Conservation (phyloP, 148 eudicot genomes). For the Chenopodium album region DNA sequence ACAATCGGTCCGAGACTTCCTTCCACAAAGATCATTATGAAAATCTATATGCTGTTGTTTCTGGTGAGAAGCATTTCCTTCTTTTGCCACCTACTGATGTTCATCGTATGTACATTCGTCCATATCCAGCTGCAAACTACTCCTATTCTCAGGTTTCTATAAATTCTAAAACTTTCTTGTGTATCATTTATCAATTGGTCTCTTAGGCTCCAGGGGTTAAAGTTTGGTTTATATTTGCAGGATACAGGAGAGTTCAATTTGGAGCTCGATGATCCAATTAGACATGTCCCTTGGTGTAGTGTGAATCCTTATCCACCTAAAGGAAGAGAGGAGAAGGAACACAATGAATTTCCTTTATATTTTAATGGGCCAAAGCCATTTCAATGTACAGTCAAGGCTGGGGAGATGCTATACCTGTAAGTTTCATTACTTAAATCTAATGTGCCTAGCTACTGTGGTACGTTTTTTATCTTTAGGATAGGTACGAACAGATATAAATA, state of each 20-base stretch:
- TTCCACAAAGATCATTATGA: constrained; percentile 99
- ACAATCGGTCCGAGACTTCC: constrained; percentile 59
- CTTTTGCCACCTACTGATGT: constrained; percentile 96
- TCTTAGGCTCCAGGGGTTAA: neutral
- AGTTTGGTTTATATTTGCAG: constrained; percentile 32
- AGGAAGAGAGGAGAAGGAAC: constrained; percentile 46
- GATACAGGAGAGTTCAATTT: constrained; percentile 59
- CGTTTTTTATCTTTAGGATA: neutral
- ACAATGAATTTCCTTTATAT: constrained; percentile 64
- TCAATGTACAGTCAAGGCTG: constrained; percentile 89
- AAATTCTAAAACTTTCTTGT: neutral
- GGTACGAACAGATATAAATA: neutral
- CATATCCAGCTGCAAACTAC: constrained; percentile 79
- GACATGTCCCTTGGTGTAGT: constrained; percentile 89
- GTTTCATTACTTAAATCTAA: constrained; percentile 28
- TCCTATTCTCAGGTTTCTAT: constrained; percentile 52
- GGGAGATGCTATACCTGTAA: constrained; percentile 92
- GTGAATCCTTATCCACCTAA: constrained; percentile 78
- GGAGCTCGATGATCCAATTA: constrained; percentile 76
- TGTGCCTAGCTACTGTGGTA: neutral
- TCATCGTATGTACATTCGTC: constrained; percentile 76
- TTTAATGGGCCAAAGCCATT: constrained; percentile 93
- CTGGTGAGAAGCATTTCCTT: constrained; percentile 86
- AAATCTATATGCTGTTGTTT: constrained; percentile 80
- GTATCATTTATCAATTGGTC: neutral